Conservation (phyloP, 1,139 yeast species). For the Suhomyces bokatorum region DNA sequence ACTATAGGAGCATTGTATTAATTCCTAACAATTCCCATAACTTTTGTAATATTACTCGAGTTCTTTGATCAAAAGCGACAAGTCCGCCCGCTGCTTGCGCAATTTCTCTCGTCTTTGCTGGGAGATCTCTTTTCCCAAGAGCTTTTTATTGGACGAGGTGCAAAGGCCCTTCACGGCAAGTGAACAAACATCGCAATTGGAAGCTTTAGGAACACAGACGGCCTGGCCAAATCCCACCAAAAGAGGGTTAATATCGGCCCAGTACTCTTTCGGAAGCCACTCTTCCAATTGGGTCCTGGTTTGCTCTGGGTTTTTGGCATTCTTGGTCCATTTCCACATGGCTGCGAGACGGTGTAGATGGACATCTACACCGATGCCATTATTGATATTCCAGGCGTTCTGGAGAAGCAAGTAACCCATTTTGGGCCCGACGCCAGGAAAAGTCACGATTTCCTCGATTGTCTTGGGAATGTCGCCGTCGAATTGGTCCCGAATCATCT, state of each 20-base stretch:
- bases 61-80: constrained; percentile 13
- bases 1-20: no score
- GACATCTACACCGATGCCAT: constrained; percentile 92
- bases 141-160: constrained; percentile 47
- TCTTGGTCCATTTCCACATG: constrained; percentile 77
- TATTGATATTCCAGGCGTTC: constrained; percentile 72
- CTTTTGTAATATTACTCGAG: constrained; percentile 1
- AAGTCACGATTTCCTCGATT: constrained; percentile 59
- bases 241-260: constrained; percentile 85
- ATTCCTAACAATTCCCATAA: no score
- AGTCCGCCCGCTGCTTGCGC: constrained; percentile 38
- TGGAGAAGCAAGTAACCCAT: constrained; percentile 86
- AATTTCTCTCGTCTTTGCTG: constrained; percentile 35
- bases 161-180: constrained; percentile 55
- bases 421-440: constrained; percentile 96
- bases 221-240: constrained; percentile 94
- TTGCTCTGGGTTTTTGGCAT: constrained; percentile 66
- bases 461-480: constrained; percentile 71
- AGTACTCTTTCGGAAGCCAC: constrained; percentile 72
- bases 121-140: constrained; percentile 35
- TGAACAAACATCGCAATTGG: constrained; percentile 74
- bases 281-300: constrained; percentile 67
- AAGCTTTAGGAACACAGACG: constrained; percentile 71
- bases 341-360: constrained; percentile 82
- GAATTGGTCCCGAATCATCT: constrained; percentile 50